Evolutionary conservation across 352 stramenopile species (phyloP).

Genomic region (Globisporangium nagaii): DNA sequence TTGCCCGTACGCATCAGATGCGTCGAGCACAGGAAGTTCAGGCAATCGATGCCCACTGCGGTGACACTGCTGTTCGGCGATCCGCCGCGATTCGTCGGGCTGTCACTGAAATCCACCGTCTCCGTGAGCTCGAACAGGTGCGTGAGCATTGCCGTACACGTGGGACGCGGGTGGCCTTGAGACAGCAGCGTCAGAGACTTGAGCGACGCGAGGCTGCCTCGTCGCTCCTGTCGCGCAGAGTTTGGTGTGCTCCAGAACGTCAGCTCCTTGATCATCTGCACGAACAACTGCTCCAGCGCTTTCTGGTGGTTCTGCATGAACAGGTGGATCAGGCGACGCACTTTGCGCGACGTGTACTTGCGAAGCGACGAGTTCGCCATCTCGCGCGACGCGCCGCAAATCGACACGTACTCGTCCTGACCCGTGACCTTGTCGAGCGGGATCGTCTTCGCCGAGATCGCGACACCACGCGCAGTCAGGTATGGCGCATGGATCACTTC

Average conservation of each 20-base stretch:
- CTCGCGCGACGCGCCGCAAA: conserved; percentile 77
- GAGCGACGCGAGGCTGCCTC: conserved; percentile 42
- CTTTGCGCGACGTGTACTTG: conserved; percentile 85
- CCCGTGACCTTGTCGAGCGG: conserved; percentile 81
- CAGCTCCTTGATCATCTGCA: conserved; percentile 81
- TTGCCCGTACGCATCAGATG: conserved; percentile 68
- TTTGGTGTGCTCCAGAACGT: conserved; percentile 75
- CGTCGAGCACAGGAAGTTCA: conserved; percentile 84
- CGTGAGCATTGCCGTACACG: conserved; percentile 74
- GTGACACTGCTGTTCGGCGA: conserved; percentile 31
- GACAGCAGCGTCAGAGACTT: conserved; percentile 63
- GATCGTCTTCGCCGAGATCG: conserved; percentile 85
- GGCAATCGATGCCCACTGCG: conserved; percentile 72
- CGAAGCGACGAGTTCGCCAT: conserved; percentile 77
- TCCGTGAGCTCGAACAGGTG: conserved; percentile 82
- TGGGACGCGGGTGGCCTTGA: conserved; percentile 63
- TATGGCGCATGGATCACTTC: conserved; percentile 83
- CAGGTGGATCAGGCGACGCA: conserved; percentile 75
- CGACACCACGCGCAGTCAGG: conserved; percentile 69
- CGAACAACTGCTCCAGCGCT: conserved; percentile 63
- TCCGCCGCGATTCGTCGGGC: conserved; percentile 18
- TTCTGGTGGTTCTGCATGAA: conserved; percentile 76
- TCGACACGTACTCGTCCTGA: conserved; percentile 84
- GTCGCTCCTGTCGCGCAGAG: conserved; percentile 23
- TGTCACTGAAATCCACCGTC: conserved; percentile 78